These are phyloP conservation scores for Rutidosis leptorrhynchoides DNA, from an alignment of 129 eudicot species.

Conservation along the genomic window DNA sequence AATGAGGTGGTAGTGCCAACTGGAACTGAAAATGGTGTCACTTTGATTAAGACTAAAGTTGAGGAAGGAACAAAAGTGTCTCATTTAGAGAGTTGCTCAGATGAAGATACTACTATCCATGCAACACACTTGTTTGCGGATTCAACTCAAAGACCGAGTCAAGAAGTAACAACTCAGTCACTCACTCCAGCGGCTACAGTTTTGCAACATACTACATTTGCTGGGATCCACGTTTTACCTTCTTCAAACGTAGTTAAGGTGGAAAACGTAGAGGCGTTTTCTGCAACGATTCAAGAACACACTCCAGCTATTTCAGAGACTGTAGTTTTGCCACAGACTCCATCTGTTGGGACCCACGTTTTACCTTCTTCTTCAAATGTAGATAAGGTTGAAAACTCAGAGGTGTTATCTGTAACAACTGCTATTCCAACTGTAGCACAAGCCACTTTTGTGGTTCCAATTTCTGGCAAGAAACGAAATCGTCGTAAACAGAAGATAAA, in stretches of 20 bases:
- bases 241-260: slow-evolving; percentile 12
- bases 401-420: not conserved
- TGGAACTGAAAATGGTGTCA: slow-evolving; percentile 9
- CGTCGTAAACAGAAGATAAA: slow-evolving; percentile 36
- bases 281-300: not conserved
- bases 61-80: slow-evolving; percentile 14
- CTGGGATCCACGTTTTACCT: not conserved
- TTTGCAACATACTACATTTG: not conserved
- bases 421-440: slow-evolving; percentile 7
- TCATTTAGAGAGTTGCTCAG: not conserved
- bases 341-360: not conserved
- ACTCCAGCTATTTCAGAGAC: not conserved
- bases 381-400: slow-evolving; percentile 4
- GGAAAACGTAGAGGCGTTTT: not conserved
- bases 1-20: not conserved
- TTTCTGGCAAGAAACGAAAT: slow-evolving; percentile 29
- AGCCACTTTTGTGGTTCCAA: not conserved
- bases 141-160: not conserved
- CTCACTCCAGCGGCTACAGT: slow-evolving; percentile 8
- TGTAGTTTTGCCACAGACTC: slow-evolving; percentile 8
- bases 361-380: slow-evolving; percentile 18
- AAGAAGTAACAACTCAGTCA: slow-evolving; percentile 9
- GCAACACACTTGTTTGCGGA: not conserved
- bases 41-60: not conserved
- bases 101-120: not conserved